Conservation (phyloP, 164 flowering plant species). For the Vitis cinerea region DNA sequence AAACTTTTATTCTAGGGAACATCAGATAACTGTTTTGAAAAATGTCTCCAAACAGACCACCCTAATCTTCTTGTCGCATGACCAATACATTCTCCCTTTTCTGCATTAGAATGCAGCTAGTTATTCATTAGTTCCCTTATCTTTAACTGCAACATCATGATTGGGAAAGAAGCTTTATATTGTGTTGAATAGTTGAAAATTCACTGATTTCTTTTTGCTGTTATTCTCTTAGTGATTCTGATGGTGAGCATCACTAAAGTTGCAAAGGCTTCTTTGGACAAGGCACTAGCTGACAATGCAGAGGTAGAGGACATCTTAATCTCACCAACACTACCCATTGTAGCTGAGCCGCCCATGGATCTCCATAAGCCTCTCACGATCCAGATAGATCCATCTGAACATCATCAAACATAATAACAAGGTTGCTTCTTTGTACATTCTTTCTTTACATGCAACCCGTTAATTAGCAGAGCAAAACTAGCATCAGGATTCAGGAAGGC, state of each 20-base stretch:
- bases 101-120: too few species aligned
- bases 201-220: background rate
- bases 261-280: conserved; percentile 74
- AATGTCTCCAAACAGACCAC: too few species aligned
- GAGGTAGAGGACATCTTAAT: conserved; percentile 36
- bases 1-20: too few species aligned
- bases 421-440: conserved; percentile 29
- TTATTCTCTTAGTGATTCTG: conserved; percentile 38
- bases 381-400: conserved; percentile 43
- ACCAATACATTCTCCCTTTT: too few species aligned
- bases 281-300: conserved; percentile 63
- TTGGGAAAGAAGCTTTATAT: too few species aligned
- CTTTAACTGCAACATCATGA: too few species aligned
- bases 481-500: too few species aligned
- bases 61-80: too few species aligned
- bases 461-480: too few species aligned
- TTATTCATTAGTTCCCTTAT: too few species aligned
- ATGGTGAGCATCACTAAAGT: conserved; percentile 56
- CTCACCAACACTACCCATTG: conserved; percentile 41
- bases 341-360: conserved; percentile 34
- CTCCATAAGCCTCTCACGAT: conserved; percentile 60
- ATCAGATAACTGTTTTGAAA: too few species aligned
- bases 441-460: background rate
- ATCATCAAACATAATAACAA: conserved; percentile 31
- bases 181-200: background rate